A percentile compares a stretch with the other conserved stretches of the same genome.
Conservation (phyloP, 2,329 filamentous ascomycete species). For the Trichoderma sp. region DNA sequence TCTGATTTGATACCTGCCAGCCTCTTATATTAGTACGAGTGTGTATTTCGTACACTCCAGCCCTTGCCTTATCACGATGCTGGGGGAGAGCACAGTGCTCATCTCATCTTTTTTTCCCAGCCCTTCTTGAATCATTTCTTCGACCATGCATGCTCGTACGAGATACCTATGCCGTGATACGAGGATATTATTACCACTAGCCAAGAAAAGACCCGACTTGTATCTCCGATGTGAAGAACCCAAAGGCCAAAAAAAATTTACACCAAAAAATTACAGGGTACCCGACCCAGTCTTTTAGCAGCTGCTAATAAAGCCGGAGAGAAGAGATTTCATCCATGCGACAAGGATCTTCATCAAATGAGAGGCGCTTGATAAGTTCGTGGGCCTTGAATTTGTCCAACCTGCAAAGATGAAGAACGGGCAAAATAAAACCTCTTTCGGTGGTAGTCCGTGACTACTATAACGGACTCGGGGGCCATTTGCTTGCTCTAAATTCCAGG, state of each 20-base stretch:
- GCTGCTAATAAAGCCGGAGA: constrained; percentile 14
- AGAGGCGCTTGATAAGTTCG: constrained; percentile 16
- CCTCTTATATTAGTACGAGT: neutral
- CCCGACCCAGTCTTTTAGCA: constrained; percentile 16
- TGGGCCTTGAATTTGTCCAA: neutral
- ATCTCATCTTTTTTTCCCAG: neutral
- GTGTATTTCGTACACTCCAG: neutral
- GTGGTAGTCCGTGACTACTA: neutral
- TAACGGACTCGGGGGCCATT: neutral
- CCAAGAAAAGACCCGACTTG: neutral
- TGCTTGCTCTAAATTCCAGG: neutral
- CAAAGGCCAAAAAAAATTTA: neutral
- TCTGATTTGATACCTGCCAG: neutral
- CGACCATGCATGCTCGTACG: neutral
- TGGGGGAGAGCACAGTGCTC: neutral
- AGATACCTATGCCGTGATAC: neutral
- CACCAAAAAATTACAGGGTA: constrained; percentile 1
- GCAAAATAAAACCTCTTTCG: neutral
- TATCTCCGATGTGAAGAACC: constrained; percentile 9
- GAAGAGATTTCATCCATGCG: constrained; percentile 12
- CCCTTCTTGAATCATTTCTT: neutral
- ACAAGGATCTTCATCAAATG: constrained; percentile 16
- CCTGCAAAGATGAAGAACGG: neutral
- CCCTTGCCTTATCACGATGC: neutral
- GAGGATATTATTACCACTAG: neutral